Conservation (phyloP, 208 protist species). For the Crithidia bombi region DNA sequence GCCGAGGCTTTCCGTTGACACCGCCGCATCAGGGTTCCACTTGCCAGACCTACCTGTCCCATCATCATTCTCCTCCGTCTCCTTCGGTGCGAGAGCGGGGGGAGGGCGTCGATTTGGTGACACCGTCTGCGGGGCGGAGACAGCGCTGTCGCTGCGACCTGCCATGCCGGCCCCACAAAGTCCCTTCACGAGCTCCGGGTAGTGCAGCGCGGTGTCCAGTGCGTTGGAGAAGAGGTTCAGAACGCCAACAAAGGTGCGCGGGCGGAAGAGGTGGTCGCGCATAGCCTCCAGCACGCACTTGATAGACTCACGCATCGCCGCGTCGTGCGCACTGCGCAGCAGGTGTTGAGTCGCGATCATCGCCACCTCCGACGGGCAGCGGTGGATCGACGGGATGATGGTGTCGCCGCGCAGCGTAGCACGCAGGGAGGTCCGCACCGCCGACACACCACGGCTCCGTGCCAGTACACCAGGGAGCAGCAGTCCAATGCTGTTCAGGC, state of each 20-base stretch:
- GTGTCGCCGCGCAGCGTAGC: slow-evolving; percentile 51
- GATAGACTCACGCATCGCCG: slow-evolving; percentile 42
- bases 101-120: background rate
- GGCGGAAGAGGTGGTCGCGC: slow-evolving; percentile 46
- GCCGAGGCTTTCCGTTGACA: slow-evolving; percentile 26
- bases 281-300: slow-evolving; percentile 53
- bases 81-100: background rate
- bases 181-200: slow-evolving; percentile 24
- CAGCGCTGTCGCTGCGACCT: slow-evolving; percentile 2
- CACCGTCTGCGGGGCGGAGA: background rate
- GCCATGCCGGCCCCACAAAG: background rate
- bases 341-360: slow-evolving; percentile 50
- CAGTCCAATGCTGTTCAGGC: slow-evolving; percentile 31
- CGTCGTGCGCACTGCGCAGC: slow-evolving; percentile 30
- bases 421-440: slow-evolving; percentile 48
- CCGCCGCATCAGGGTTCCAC: slow-evolving; percentile 12
- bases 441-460: slow-evolving; percentile 38
- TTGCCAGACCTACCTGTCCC: background rate
- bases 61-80: background rate
- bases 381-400: slow-evolving; percentile 46
- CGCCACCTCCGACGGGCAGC: slow-evolving; percentile 33
- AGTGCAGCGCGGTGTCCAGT: slow-evolving; percentile 51
- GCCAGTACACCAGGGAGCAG: slow-evolving; percentile 35
- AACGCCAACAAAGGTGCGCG: slow-evolving; percentile 68
- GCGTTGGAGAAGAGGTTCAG: slow-evolving; percentile 75